Conservation (phyloP, 2,329 filamentous ascomycete genomes). For the Hypoxylon sp. region DNA sequence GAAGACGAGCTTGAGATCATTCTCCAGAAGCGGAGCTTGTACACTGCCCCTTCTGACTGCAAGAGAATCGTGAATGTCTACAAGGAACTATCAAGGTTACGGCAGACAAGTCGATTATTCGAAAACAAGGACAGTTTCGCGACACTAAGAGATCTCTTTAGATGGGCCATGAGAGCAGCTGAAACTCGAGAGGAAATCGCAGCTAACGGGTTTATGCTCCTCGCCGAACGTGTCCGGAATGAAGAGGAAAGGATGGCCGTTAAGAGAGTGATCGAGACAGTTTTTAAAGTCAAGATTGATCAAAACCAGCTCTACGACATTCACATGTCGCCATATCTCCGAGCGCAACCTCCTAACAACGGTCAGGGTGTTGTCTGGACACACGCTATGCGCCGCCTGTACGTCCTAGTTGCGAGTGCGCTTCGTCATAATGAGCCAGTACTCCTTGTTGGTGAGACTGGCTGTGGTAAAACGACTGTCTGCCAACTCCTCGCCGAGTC, state of each 20-base stretch:
- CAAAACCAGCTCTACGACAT: constrained; percentile 79
- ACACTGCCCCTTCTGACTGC: constrained; percentile 91
- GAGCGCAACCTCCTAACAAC: constrained; percentile 63
- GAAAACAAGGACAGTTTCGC: constrained; percentile 98
- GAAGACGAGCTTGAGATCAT: constrained; percentile 95
- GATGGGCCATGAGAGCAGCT: constrained; percentile 90
- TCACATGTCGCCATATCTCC: constrained; percentile 69
- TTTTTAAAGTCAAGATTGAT: constrained; percentile 89
- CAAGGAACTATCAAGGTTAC: constrained; percentile 87
- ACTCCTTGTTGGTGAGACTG: constrained; percentile 94
- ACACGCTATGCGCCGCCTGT: constrained; percentile 90
- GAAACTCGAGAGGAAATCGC: constrained; percentile 91
- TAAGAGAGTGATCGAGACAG: constrained; percentile 87
- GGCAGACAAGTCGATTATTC: constrained; percentile 92
- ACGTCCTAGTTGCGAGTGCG: constrained; percentile 88
- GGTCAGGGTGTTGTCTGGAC: constrained; percentile 89
- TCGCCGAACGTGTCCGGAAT: constrained; percentile 95
- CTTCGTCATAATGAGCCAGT: constrained; percentile 93
- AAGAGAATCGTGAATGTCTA: constrained; percentile 93
- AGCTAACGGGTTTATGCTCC: constrained; percentile 93
- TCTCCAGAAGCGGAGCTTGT: constrained; percentile 87
- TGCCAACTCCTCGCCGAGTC: constrained; percentile 92
- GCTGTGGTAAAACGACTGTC: constrained; percentile 97
- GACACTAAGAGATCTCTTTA: constrained; percentile 93
- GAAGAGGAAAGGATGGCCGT: constrained; percentile 87